These are phyloP conservation scores for Gelatoporia subvermispora DNA, from an alignment of 768 basidiomycete species.

Conservation along the genomic window DNA sequence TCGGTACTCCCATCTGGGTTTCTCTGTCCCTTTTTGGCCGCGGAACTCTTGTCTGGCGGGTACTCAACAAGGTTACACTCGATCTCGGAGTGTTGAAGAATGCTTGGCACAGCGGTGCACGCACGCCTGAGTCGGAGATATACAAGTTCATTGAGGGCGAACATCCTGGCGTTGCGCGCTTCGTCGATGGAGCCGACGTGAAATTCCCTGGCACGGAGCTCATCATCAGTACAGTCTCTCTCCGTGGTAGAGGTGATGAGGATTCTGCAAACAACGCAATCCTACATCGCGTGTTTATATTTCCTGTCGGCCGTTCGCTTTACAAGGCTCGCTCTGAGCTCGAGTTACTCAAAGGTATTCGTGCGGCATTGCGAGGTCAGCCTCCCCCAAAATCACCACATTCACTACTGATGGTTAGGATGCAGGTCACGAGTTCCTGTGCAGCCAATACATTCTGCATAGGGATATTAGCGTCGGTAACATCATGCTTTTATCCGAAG, in stretches of 20 bases:
- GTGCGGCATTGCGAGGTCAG: background rate
- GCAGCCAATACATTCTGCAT: background rate
- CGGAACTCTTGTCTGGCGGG: constrained; percentile 8
- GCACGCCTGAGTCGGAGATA: too few species aligned
- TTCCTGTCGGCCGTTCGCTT: background rate
- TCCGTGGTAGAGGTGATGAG: too few species aligned
- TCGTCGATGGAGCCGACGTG: too few species aligned
- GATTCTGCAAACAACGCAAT: background rate
- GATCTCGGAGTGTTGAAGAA: too few species aligned
- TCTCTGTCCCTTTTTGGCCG: constrained; percentile 14
- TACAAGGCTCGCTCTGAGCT: background rate
- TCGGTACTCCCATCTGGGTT: constrained; percentile 2
- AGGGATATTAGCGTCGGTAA: background rate
- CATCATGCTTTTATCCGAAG: background rate
- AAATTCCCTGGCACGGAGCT: too few species aligned
- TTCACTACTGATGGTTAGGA: background rate
- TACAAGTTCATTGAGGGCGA: too few species aligned
- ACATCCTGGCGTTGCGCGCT: too few species aligned
- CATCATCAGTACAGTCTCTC: too few species aligned
- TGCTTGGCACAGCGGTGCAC: too few species aligned
- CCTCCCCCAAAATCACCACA: background rate
- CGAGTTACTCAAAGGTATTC: background rate
- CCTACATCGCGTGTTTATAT: background rate
- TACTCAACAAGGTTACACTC: too few species aligned
- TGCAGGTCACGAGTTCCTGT: background rate